A percentile compares a stretch with the other conserved stretches of the same genome.
Conservation (phyloP, 495 filamentous ascomycete genomes). For the Penicillium pulvis region DNA sequence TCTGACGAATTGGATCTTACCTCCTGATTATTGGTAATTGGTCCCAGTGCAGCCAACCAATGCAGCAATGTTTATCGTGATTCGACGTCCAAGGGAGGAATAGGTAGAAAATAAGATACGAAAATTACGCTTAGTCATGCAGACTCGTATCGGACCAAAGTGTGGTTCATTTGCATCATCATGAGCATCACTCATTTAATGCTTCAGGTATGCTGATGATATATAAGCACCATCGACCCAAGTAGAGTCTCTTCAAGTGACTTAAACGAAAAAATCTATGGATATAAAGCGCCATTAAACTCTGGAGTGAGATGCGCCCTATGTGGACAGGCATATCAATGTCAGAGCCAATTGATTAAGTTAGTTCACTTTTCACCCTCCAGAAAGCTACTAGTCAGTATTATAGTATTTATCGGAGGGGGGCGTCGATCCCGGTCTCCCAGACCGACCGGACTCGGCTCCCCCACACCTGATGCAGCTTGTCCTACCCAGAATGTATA, state of each 20-base stretch:
- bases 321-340: not conserved
- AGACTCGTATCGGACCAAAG: conserved; percentile 11
- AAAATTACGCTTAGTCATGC: conserved; percentile 31
- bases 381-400: conserved; percentile 6
- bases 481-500: not conserved
- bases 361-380: not conserved
- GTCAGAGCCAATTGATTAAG: not conserved
- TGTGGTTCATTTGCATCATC: conserved; percentile 37
- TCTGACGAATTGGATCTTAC: not conserved
- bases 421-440: conserved; percentile 8
- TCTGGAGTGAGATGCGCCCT: not conserved
- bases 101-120: conserved; percentile 11
- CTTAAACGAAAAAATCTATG: not conserved
- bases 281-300: not conserved
- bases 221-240: not conserved
- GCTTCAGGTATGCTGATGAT: conserved; percentile 3
- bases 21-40: not conserved
- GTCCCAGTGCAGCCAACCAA: not conserved
- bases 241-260: not conserved
- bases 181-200: conserved; percentile 36
- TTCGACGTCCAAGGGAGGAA: conserved; percentile 2
- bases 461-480: conserved; percentile 5
- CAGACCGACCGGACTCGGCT: not conserved
- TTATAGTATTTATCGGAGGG: conserved; percentile 4
- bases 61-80: conserved; percentile 14